A percentile compares a stretch with the other conserved stretches of the same genome.
Evolutionary conservation across 768 basidiomycete species (phyloP).

Genomic region (Daedalea quercina): DNA sequence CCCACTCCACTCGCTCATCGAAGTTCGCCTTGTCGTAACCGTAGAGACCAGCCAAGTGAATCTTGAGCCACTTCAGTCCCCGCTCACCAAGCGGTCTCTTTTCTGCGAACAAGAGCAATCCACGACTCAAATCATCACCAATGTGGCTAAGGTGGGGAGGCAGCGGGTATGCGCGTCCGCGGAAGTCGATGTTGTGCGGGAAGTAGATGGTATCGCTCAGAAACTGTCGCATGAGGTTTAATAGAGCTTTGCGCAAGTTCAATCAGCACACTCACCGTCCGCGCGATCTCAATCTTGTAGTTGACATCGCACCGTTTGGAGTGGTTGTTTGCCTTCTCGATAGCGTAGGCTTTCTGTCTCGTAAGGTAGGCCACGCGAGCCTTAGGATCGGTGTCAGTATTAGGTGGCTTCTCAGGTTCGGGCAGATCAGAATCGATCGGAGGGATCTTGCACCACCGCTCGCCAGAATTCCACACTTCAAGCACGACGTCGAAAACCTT

Average conservation of each 20-base stretch:
- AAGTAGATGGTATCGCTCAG: constrained; percentile 83
- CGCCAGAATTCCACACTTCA: constrained; percentile 80
- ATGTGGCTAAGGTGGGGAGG: constrained; percentile 95
- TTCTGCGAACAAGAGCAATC: constrained; percentile 79
- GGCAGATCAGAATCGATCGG: constrained; percentile 57
- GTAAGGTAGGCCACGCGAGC: constrained; percentile 48
- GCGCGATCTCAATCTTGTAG: constrained; percentile 94
- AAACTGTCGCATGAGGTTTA: constrained; percentile 61
- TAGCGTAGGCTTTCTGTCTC: constrained; percentile 46
- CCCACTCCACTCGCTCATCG: constrained; percentile 82
- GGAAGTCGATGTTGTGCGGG: constrained; percentile 96
- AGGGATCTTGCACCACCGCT: constrained; percentile 79
- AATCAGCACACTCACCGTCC: constrained; percentile 64
- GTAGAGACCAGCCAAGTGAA: constrained; percentile 88
- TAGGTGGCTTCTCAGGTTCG: constrained; percentile 52
- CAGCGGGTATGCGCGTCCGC: constrained; percentile 94
- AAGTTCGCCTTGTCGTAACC: constrained; percentile 95
- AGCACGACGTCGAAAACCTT: constrained; percentile 44
- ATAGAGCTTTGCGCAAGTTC: too few relatives aligned
- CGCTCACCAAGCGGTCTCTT: constrained; percentile 72
- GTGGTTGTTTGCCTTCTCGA: constrained; percentile 74
- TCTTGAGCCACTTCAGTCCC: constrained; percentile 91
- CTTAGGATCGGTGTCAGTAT: constrained; percentile 45
- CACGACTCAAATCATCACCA: constrained; percentile 88
- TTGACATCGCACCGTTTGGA: constrained; percentile 90